These are phyloP conservation scores for Celoporthe dispersa DNA, from an alignment of 2,329 filamentous ascomycete genomes.

Conservation along the genomic window DNA sequence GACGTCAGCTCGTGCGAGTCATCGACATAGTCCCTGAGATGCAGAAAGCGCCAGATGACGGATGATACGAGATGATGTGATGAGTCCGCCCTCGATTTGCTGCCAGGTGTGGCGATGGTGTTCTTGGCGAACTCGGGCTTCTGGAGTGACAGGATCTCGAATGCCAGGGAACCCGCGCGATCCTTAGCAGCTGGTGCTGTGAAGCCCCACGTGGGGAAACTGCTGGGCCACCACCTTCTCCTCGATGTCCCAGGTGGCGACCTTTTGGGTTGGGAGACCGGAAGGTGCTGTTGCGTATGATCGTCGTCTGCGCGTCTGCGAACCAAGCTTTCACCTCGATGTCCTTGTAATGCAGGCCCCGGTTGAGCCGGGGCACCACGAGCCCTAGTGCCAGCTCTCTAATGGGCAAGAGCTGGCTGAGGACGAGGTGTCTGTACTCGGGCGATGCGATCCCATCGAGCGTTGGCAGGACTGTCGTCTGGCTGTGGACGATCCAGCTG, in stretches of 20 bases:
- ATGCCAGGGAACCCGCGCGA: conserved; percentile 54
- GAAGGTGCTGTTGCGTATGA: conserved; percentile 54
- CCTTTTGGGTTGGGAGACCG: conserved; percentile 52
- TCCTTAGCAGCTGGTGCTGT: conserved; percentile 35
- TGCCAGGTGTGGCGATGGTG: conserved; percentile 60
- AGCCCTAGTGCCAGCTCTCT: conserved; percentile 79
- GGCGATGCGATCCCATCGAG: conserved; percentile 80
- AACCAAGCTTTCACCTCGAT: conserved; percentile 86
- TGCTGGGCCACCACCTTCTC: conserved; percentile 57
- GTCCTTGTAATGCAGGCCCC: conserved; percentile 80
- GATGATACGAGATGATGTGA: conserved; percentile 72
- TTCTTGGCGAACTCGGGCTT: conserved; percentile 71
- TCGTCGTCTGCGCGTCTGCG: conserved; percentile 71
- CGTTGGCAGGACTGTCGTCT: conserved; percentile 80
- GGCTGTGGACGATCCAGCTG: conserved; percentile 79
- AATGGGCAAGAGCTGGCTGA: conserved; percentile 72
- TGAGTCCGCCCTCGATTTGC: conserved; percentile 62
- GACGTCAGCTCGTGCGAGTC: conserved; percentile 76
- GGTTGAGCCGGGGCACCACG: conserved; percentile 77
- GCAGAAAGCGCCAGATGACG: conserved; percentile 85
- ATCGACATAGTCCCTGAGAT: conserved; percentile 84
- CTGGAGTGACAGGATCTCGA: conserved; percentile 69
- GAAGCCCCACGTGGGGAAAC: conserved; percentile 42
- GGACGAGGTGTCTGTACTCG: conserved; percentile 81
- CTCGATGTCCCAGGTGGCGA: conserved; percentile 74